Conservation (phyloP, 164 flowering plant species). For the Stephania cephalantha region DNA sequence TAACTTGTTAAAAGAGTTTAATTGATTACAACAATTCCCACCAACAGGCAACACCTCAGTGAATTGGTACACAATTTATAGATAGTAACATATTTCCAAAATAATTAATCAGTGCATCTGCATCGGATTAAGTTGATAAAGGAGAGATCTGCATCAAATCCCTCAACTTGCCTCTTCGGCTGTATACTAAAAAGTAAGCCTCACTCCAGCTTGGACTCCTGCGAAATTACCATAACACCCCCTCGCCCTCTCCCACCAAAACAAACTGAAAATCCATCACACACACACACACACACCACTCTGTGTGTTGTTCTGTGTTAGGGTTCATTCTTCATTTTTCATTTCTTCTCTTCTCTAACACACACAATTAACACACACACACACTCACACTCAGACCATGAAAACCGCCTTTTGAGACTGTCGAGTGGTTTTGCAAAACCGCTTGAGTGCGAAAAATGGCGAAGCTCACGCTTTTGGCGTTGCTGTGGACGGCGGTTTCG, state of each 20-base stretch:
- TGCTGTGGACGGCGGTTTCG: background rate
- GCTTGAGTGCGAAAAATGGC: background rate
- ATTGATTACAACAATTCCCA: too few species aligned
- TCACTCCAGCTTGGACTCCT: background rate
- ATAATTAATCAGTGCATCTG: background rate
- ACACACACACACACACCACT: background rate
- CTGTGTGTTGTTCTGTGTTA: background rate
- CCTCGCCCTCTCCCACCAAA: background rate
- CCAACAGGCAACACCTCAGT: too few species aligned
- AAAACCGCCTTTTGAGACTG: background rate
- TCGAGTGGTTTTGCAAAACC: background rate
- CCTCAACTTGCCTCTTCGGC: background rate
- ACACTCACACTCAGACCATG: background rate
- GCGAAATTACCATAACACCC: background rate
- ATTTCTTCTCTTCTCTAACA: too few species aligned
- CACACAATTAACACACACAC: background rate
- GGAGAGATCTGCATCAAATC: background rate
- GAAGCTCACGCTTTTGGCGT: background rate
- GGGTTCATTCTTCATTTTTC: too few species aligned
- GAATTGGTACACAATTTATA: too few species aligned
- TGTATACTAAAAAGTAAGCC: background rate
- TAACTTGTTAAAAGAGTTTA: too few species aligned
- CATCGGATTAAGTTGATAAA: background rate
- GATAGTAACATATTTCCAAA: too few species aligned
- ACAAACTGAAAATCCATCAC: background rate